Evolutionary conservation across 139 green algal species (phyloP).

Genomic region (Coelastrella sp.): DNA sequence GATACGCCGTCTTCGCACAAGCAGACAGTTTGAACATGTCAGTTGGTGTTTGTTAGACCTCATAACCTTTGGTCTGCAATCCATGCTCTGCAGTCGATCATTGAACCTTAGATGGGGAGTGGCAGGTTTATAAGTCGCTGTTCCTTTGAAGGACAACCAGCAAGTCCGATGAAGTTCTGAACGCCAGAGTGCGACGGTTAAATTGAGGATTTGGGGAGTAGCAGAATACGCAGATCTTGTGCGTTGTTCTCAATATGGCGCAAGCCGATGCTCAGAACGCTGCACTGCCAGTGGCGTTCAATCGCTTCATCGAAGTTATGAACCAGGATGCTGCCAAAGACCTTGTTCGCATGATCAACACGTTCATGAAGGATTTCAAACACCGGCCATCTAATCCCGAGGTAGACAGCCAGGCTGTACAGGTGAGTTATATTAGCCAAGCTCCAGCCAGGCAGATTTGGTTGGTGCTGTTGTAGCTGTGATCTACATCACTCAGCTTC

Average conservation of each 20-base stretch:
- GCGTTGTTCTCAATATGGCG: too few species aligned
- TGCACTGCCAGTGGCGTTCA: constrained; percentile 49
- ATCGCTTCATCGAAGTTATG: constrained; percentile 69
- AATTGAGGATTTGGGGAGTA: too few species aligned
- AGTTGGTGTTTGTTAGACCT: neutral
- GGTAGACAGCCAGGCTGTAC: constrained; percentile 58
- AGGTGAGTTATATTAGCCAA: constrained; percentile 26
- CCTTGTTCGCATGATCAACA: constrained; percentile 92
- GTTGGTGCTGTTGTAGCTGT: neutral
- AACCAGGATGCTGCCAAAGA: constrained; percentile 73
- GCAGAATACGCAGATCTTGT: too few species aligned
- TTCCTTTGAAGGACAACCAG: too few species aligned
- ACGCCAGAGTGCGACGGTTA: too few species aligned
- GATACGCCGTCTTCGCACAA: too few species aligned
- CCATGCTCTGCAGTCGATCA: too few species aligned
- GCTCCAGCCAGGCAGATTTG: too few species aligned
- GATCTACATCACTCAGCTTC: neutral
- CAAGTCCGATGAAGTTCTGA: too few species aligned
- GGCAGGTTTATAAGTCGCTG: too few species aligned
- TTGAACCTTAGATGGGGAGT: too few species aligned
- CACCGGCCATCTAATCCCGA: constrained; percentile 45
- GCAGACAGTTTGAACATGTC: neutral
- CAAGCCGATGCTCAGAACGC: neutral
- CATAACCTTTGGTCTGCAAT: neutral
- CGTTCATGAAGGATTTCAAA: constrained; percentile 72